A percentile compares a stretch with the other conserved stretches of the same genome.
Conservation (phyloP, 1,284 basidiomycete genomes). For the Lentinula novae-zelandiae region DNA sequence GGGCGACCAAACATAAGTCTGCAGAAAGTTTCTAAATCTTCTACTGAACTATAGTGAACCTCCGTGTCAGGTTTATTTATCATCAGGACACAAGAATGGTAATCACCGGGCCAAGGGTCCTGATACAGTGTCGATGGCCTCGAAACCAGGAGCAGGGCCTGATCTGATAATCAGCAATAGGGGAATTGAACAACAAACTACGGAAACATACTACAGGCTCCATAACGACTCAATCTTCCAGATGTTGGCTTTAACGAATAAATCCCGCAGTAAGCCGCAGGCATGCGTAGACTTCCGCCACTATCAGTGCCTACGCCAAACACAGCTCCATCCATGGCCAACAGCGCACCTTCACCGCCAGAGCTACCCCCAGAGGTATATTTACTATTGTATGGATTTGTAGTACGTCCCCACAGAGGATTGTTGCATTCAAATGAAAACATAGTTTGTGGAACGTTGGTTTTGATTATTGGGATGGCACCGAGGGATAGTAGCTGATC, state of each 20-base stretch:
- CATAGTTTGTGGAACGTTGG: slow-evolving; percentile 80
- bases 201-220: slow-evolving; percentile 39
- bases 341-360: slow-evolving; percentile 76
- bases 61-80: not conserved
- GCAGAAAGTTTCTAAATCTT: slow-evolving; percentile 49
- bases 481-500: slow-evolving; percentile 44
- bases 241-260: slow-evolving; percentile 75
- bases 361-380: slow-evolving; percentile 76
- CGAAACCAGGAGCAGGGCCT: slow-evolving; percentile 62
- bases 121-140: slow-evolving; percentile 53
- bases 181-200: not conserved
- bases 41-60: slow-evolving; percentile 11
- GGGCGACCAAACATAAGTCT: slow-evolving; percentile 51
- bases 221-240: slow-evolving; percentile 47
- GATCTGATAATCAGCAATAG: not conserved
- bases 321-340: slow-evolving; percentile 72
- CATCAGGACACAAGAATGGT: not conserved
- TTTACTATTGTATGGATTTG: slow-evolving; percentile 64
- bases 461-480: slow-evolving; percentile 44
- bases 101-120: slow-evolving; percentile 75
- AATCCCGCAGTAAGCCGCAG: slow-evolving; percentile 76
- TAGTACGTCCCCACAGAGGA: slow-evolving; percentile 73
- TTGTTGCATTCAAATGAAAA: slow-evolving; percentile 84
- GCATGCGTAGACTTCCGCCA: slow-evolving; percentile 76
- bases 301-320: slow-evolving; percentile 81